Base-by-base conservation (phyloP, 2,329 filamentous ascomycete genomes). In the Calonectria montana region DNA sequence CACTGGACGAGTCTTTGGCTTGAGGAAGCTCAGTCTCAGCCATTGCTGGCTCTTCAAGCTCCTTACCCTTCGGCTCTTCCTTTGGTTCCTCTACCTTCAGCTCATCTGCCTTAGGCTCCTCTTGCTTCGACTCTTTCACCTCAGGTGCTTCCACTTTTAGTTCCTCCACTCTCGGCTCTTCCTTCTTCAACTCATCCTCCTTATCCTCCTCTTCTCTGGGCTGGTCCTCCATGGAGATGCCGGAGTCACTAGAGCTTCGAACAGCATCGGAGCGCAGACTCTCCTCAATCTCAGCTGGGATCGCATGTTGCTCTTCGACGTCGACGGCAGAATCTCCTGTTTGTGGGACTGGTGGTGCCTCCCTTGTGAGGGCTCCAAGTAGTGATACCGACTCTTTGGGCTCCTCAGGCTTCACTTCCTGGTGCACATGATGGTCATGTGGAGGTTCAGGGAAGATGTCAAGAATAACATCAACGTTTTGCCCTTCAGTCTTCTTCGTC, bases 231-330 rank as follows among this genome's bases (percentile, higher is more conserved):
- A 78, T 70, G 8, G 72, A 74, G 47, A 79, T 73, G 18, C 71
- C 77, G 61, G 77, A 78, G 63, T 79, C 76, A 18, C 71, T 76
- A 10, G 73, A 76, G 48, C 63, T 65, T 45, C 72, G 66, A 10
- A 69, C 69, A 64, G 59, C 55, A 41, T 69, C 62, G 4, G 59
- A 43, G 39, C 39, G 35, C 25, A 25, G 53, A 18, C 62, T 31
- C 9, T 45, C 37, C 23, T 27, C n/a, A 13, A 12, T 41, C 69
- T 72, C 35, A 9, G 29, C 39, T 23, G n/a, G 27, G 9, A 23
- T 37, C 47, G 61, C 63, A 5, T 47, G 61, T 4, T 63, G 43
- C n/a, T 65, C 53, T 23, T 70, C 47, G 1, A 63, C 61, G 37
- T 65, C 47, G 25, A 65, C 48, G 15, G 65, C 59, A 5, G 65